Conservation (phyloP, 768 basidiomycete genomes). For the Lentinus brumalis region DNA sequence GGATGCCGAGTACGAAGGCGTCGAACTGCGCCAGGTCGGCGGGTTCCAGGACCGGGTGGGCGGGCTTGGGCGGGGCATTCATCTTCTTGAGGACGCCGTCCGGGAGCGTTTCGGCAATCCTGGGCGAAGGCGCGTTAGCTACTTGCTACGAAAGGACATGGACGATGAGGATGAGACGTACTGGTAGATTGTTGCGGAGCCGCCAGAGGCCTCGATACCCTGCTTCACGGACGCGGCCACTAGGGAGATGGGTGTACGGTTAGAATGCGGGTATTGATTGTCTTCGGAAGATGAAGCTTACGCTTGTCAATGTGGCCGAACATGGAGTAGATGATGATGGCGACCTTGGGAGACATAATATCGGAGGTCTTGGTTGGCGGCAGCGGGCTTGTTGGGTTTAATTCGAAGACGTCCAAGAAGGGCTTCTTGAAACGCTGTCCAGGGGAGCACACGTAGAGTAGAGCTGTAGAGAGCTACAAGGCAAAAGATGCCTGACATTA, state of each 20-base stretch:
- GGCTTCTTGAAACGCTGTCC: conserved; percentile 21
- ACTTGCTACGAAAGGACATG: too few species aligned
- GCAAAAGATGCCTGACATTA: not conserved
- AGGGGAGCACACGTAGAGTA: conserved; percentile 26
- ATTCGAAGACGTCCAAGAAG: conserved; percentile 19
- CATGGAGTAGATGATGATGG: conserved; percentile 75
- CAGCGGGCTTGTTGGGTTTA: conserved; percentile 5
- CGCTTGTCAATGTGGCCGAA: conserved; percentile 74
- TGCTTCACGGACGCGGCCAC: conserved; percentile 59
- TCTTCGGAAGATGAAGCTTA: conserved; percentile 35
- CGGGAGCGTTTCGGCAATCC: conserved; percentile 77
- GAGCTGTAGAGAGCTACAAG: not conserved
- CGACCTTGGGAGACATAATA: conserved; percentile 50
- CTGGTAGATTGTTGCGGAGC: conserved; percentile 49
- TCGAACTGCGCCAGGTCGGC: conserved; percentile 63
- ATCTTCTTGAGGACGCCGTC: conserved; percentile 66
- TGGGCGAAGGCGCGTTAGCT: not conserved
- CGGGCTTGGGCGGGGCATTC: conserved; percentile 71
- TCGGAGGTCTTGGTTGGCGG: conserved; percentile 1
- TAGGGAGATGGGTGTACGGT: conserved; percentile 30
- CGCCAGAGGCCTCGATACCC: conserved; percentile 45
- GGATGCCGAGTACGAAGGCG: conserved; percentile 77
- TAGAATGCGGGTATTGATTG: not conserved
- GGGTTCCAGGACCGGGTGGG: conserved; percentile 69
- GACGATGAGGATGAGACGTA: too few species aligned